phyloP scores from a whole-genome alignment of 495 filamentous ascomycete species.

The Neurospora sp. region DNA sequence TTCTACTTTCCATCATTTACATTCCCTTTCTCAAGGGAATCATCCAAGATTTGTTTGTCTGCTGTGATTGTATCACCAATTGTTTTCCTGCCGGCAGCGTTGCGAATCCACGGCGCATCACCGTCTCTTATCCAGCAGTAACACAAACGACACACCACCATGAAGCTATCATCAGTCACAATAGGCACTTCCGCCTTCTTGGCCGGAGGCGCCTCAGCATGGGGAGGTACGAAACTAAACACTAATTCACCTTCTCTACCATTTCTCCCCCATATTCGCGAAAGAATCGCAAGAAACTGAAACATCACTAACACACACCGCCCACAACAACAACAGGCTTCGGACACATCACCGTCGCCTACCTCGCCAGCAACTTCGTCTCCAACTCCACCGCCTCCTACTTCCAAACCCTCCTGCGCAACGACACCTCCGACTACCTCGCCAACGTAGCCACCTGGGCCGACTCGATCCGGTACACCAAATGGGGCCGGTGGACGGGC shows the following conservation, averaged over 20 bases:
- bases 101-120: not conserved
- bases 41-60: not conserved
- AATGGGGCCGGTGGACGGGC: conserved; percentile 45
- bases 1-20: not conserved
- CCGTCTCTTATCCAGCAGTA: not conserved
- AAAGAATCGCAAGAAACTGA: not conserved
- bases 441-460: conserved; percentile 55
- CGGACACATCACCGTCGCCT: conserved; percentile 52
- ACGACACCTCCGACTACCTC: conserved; percentile 42
- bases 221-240: conserved; percentile 19
- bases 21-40: not conserved
- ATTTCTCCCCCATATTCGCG: not conserved
- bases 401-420: conserved; percentile 33
- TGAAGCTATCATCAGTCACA: conserved; percentile 18
- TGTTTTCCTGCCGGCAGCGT: not conserved
- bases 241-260: not conserved
- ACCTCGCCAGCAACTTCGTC: conserved; percentile 38
- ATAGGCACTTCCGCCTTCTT: conserved; percentile 10
- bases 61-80: not conserved
- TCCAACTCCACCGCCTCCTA: conserved; percentile 27
- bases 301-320: not conserved
- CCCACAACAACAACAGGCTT: conserved; percentile 31
- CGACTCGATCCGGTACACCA: conserved; percentile 50
- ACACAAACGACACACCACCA: conserved; percentile 2
- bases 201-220: conserved; percentile 10